phyloP scores from a whole-genome alignment of 768 basidiomycete genomes.

The Lentinula lateritia region DNA sequence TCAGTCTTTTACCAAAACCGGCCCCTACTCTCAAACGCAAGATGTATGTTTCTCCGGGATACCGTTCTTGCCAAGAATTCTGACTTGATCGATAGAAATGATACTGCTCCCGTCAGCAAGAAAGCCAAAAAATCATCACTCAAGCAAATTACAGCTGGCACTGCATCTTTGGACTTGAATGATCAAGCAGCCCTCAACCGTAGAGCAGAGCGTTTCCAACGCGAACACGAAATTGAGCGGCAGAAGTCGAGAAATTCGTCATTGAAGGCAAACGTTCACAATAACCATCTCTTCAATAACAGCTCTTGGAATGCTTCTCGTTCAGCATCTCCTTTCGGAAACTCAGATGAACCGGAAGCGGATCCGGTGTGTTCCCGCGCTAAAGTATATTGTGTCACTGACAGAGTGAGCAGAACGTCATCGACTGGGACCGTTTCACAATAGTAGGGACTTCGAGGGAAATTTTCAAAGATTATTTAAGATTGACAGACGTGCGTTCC shows the following conservation, averaged over 20 bases:
- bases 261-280: constrained; percentile 42
- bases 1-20: constrained; percentile 59
- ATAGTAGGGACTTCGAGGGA: constrained; percentile 90
- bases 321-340: constrained; percentile 42
- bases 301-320: constrained; percentile 35
- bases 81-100: constrained; percentile 25
- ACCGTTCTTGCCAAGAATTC: background rate
- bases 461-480: constrained; percentile 93
- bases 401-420: constrained; percentile 66
- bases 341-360: constrained; percentile 63
- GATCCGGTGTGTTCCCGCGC: constrained; percentile 49
- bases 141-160: constrained; percentile 30
- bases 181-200: constrained; percentile 68
- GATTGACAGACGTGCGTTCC: constrained; percentile 75
- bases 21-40: constrained; percentile 62
- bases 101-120: constrained; percentile 35
- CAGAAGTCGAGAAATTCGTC: constrained; percentile 43
- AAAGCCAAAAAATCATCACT: constrained; percentile 60
- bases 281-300: constrained; percentile 51
- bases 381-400: background rate
- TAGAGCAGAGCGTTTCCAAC: constrained; percentile 84
- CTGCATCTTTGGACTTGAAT: constrained; percentile 44
- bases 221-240: constrained; percentile 83
- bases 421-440: constrained; percentile 93
- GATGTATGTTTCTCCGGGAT: constrained; percentile 35